Conservation (phyloP, 2,329 filamentous ascomycete genomes). For the Orbilia brochopaga region DNA sequence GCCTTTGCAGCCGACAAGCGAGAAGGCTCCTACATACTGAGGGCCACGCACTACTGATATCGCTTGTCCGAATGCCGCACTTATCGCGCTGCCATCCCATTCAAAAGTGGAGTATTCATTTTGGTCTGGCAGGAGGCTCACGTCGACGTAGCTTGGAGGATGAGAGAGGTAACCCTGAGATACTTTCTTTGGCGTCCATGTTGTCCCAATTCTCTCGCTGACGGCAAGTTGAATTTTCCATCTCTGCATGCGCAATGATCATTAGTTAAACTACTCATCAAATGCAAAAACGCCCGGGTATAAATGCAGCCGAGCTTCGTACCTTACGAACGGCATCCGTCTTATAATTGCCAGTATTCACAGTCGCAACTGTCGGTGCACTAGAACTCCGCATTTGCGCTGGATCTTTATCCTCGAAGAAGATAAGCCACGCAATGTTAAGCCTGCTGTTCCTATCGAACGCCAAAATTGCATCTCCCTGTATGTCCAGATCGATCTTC, state of each 20-base stretch:
- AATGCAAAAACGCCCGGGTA: neutral
- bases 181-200: constrained; percentile 52
- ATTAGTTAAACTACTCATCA: neutral
- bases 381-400: neutral
- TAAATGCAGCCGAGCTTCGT: neutral
- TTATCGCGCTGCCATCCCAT: constrained; percentile 2
- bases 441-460: constrained; percentile 11
- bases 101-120: constrained; percentile 4
- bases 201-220: constrained; percentile 6
- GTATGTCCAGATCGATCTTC: constrained; percentile 54
- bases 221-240: constrained; percentile 11
- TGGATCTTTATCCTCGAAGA: constrained; percentile 10
- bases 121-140: neutral
- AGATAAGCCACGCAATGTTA: constrained; percentile 8
- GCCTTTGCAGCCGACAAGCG: constrained; percentile 11
- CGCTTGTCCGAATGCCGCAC: neutral
- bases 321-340: constrained; percentile 1
- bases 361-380: neutral
- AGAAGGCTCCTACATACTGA: constrained; percentile 3
- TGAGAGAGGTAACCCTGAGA: constrained; percentile 12
- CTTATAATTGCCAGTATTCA: neutral
- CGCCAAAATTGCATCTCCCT: constrained; percentile 7
- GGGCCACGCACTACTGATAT: neutral
- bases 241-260: neutral
- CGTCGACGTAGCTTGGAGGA: neutral